These are phyloP conservation scores for Penicillium goetzii DNA, from an alignment of 495 filamentous ascomycete species.

Conservation along the genomic window DNA sequence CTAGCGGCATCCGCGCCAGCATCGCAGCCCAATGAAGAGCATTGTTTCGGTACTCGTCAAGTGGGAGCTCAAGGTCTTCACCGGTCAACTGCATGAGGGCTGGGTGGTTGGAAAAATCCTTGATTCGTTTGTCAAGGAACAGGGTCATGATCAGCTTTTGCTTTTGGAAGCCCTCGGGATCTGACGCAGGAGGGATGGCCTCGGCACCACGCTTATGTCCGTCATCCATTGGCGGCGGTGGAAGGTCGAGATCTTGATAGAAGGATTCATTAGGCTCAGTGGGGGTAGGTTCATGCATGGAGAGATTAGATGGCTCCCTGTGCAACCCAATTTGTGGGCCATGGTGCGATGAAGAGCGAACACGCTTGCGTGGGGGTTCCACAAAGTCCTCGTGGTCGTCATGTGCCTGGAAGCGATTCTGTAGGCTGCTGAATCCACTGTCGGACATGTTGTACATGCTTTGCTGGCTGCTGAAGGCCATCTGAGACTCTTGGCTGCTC, in stretches of 20 bases:
- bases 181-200: conserved; percentile 69
- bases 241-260: conserved; percentile 61
- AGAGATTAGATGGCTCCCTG: conserved; percentile 46
- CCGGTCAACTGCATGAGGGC: conserved; percentile 72
- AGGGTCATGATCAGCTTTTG: conserved; percentile 81
- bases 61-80: conserved; percentile 83
- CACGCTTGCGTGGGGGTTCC: conserved; percentile 86
- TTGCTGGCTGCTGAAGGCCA: conserved; percentile 64
- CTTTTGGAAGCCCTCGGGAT: conserved; percentile 70
- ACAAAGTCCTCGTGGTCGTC: conserved; percentile 59
- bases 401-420: conserved; percentile 47
- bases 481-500: conserved; percentile 64
- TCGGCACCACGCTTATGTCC: conserved; percentile 62
- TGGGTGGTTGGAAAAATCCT: conserved; percentile 66
- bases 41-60: conserved; percentile 84
- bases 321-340: conserved; percentile 43
- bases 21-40: conserved; percentile 98
- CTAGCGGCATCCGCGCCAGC: conserved; percentile 77
- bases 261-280: conserved; percentile 90
- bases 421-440: conserved; percentile 62
- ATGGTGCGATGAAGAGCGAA: conserved; percentile 58
- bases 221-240: conserved; percentile 52
- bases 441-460: conserved; percentile 68
- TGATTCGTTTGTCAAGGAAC: conserved; percentile 71
- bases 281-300: conserved; percentile 63